Conservation (phyloP, 2,329 filamentous ascomycete species). For the Penicillium concentricum region DNA sequence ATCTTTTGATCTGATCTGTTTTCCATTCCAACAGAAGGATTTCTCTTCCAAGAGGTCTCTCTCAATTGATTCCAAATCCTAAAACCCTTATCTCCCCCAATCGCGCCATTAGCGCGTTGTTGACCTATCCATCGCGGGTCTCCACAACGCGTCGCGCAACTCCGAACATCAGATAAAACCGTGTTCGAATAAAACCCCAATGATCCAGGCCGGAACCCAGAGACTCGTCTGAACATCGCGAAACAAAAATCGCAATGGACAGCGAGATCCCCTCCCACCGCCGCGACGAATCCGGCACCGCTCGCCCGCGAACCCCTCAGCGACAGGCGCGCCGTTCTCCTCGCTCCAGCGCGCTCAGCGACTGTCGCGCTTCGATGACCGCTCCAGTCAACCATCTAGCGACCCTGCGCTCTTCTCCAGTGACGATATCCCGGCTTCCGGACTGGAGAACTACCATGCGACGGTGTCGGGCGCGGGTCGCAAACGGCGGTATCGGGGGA, state of each 20-base stretch:
- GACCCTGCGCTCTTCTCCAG: slow-evolving; percentile 50
- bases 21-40: neutral
- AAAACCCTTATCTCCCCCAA: neutral
- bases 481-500: slow-evolving; percentile 46
- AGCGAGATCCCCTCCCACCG: slow-evolving; percentile 40
- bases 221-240: neutral
- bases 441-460: slow-evolving; percentile 45
- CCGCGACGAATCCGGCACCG: slow-evolving; percentile 38
- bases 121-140: slow-evolving; percentile 17
- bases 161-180: slow-evolving; percentile 3
- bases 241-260: slow-evolving; percentile 30
- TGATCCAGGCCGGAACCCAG: neutral
- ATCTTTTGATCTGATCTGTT: slow-evolving; percentile 13
- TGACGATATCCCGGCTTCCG: slow-evolving; percentile 47
- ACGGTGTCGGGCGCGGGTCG: slow-evolving; percentile 23
- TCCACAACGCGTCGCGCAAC: slow-evolving; percentile 26
- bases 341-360: slow-evolving; percentile 27
- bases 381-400: slow-evolving; percentile 41
- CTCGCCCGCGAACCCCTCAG: slow-evolving; percentile 24
- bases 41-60: neutral
- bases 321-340: slow-evolving; percentile 15
- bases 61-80: neutral
- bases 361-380: slow-evolving; percentile 35
- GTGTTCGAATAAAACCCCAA: neutral
- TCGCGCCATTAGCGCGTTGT: slow-evolving; percentile 18